Percentiles rank a stretch among this genome's conserved stretches.
Conservation (phyloP, 768 basidiomycete genomes). For the Suillus sp. region DNA sequence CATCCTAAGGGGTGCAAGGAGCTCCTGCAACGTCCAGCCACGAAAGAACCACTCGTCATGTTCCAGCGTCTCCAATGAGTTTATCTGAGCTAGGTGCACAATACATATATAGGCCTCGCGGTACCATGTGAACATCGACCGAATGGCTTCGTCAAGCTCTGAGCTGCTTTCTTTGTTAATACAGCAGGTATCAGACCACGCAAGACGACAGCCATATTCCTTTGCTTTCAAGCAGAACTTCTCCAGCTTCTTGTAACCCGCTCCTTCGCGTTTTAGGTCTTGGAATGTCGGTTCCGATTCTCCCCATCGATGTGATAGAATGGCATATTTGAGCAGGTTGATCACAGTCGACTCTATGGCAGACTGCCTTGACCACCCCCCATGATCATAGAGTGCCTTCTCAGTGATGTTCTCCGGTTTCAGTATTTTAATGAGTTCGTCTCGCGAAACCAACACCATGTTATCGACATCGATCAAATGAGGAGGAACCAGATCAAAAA, state of each 20-base stretch:
- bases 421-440: constrained; percentile 4
- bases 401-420: constrained; percentile 11
- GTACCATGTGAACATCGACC: constrained; percentile 24
- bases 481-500: constrained; percentile 8
- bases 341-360: constrained; percentile 4
- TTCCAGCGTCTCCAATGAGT: constrained; percentile 1
- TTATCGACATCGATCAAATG: constrained; percentile 10
- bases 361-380: background rate
- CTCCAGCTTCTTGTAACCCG: constrained; percentile 14
- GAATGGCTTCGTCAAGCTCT: constrained; percentile 21
- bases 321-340: constrained; percentile 13
- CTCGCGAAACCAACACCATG: constrained; percentile 7
- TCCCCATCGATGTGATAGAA: constrained; percentile 17
- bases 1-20: constrained; percentile 18
- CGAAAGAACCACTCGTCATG: constrained; percentile 18
- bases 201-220: constrained; percentile 8
- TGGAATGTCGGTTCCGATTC: constrained; percentile 11
- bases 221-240: constrained; percentile 5
- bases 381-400: too few species aligned
- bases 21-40: constrained; percentile 19
- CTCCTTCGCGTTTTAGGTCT: constrained; percentile 3
- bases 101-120: constrained; percentile 19
- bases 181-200: constrained; percentile 20
- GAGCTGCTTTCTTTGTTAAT: constrained; percentile 21
- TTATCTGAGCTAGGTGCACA: constrained; percentile 13